phyloP scores from a whole-genome alignment of 179 eudicot genomes.

The Camellia oleifera region DNA sequence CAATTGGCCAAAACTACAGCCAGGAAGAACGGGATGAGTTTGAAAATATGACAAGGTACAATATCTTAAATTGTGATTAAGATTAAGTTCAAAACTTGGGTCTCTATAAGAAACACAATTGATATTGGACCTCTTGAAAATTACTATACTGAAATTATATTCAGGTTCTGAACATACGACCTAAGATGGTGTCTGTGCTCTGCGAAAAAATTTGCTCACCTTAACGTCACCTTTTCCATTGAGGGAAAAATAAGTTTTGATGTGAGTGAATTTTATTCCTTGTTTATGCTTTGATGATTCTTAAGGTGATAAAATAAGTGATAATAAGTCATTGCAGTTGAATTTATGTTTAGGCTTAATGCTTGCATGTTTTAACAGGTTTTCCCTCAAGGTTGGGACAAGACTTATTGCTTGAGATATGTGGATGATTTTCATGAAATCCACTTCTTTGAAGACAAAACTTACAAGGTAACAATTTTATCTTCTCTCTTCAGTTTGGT shows the following conservation, averaged over 20 bases:
- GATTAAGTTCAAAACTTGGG: not conserved
- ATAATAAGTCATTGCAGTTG: not conserved
- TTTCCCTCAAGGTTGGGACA: slow-evolving; percentile 97
- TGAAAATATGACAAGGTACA: slow-evolving; percentile 89
- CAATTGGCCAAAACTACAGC: slow-evolving; percentile 96
- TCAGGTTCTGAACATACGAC: slow-evolving; percentile 78
- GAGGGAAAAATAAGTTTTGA: slow-evolving; percentile 98
- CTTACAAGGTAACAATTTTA: slow-evolving; percentile 63
- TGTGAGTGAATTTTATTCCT: slow-evolving; percentile 42
- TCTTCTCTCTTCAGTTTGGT: not conserved
- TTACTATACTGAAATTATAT: not conserved
- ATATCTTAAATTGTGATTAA: not conserved
- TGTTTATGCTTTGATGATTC: not conserved
- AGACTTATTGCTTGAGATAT: slow-evolving; percentile 83
- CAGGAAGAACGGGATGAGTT: slow-evolving; percentile 96
- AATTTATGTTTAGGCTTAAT: slow-evolving; percentile 4
- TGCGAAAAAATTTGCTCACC: slow-evolving; percentile 84
- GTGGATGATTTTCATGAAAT: slow-evolving; percentile 72
- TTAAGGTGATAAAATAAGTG: not conserved
- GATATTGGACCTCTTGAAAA: not conserved
- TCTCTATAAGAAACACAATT: not conserved
- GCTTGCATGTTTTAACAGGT: slow-evolving; percentile 41
- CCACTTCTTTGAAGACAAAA: slow-evolving; percentile 98
- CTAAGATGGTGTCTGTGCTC: slow-evolving; percentile 77
- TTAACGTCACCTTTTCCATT: slow-evolving; percentile 80